Evolutionary conservation across 345 rosid genomes (phyloP), one percentile per base, ranked within the genome.

Genomic region (Noccaea bulbosa): DNA sequence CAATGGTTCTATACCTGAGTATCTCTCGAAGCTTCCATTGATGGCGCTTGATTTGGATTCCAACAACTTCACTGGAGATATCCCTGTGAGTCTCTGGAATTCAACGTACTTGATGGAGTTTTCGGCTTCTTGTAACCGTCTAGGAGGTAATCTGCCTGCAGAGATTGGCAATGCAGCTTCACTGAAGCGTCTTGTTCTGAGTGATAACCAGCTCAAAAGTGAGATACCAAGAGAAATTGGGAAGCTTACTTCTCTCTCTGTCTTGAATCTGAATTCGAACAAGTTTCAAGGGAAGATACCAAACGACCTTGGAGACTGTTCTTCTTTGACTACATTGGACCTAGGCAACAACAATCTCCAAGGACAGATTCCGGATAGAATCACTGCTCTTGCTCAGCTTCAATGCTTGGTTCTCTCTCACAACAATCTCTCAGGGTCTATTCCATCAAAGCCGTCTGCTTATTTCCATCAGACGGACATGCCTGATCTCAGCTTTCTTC

Each of bases 341-440:
- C 80, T 89, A 1, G 96, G 99, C 37, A 81, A 80, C 64, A 94
- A 94, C 81, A 75, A 70, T 73, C 83, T 94, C 14, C 71, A 51
- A 65, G 99, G 99, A 16, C 63, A 85, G 27, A 88, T 94, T 67
- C 98, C 98, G 0, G 81, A 71, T 12, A 71, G 43, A 46, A 64
- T 92, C 59, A 81, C 86, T 3, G 85, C 64, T 75, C 80, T 94
- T 77, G 75, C 80, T 62, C 86, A 84, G 77, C 80, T 94, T 48
- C 98, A 94, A 16, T 86, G 96, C 66, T 46, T 94, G 79, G 93
- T 94, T 71, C 92, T 92, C 39, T 88, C 98, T 48, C 77, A 81
- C 75, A 94, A 92, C 75, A 81, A 78, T 65, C 80, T 94, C 40
- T 85, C 95, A 0, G 99, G 99, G 5, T 20, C 80, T 4, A 91